Evolutionary conservation across 331 rosid species (phyloP).

Genomic region (Prunus yedoensis): DNA sequence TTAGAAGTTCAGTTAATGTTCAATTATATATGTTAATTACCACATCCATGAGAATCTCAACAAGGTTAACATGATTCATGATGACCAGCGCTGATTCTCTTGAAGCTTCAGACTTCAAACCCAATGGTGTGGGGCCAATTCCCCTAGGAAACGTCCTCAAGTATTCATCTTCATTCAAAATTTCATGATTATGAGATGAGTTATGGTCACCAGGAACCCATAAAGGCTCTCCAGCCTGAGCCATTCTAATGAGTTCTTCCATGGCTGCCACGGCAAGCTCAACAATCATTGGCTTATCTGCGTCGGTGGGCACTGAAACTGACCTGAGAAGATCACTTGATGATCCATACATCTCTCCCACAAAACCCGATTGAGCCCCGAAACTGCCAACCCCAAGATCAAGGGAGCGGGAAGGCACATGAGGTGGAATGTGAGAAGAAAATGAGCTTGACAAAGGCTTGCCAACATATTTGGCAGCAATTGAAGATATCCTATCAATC

Average conservation of each 20-base stretch:
- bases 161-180: slow-evolving; percentile 72
- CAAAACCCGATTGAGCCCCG: slow-evolving; percentile 56
- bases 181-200: slow-evolving; percentile 30
- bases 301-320: slow-evolving; percentile 54
- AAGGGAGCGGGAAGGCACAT: slow-evolving; percentile 41
- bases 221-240: slow-evolving; percentile 59
- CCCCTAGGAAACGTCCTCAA: slow-evolving; percentile 57
- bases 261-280: slow-evolving; percentile 91
- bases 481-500: slow-evolving; percentile 75
- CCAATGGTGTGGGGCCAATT: slow-evolving; percentile 57
- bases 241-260: slow-evolving; percentile 81
- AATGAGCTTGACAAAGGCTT: slow-evolving; percentile 47
- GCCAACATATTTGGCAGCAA: slow-evolving; percentile 55
- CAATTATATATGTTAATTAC: slow-evolving; percentile 28
- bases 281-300: slow-evolving; percentile 71
- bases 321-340: slow-evolving; percentile 57
- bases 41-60: slow-evolving; percentile 92
- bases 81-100: slow-evolving; percentile 68
- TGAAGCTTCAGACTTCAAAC: slow-evolving; percentile 69
- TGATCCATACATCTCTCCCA: slow-evolving; percentile 70
- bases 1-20: background rate
- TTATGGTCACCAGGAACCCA: slow-evolving; percentile 50
- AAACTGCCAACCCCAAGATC: slow-evolving; percentile 50
- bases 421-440: slow-evolving; percentile 54
- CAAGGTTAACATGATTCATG: slow-evolving; percentile 64